Evolutionary conservation across 23 red algal genomes (phyloP).

Genomic region (Gracilaria gracilis): DNA sequence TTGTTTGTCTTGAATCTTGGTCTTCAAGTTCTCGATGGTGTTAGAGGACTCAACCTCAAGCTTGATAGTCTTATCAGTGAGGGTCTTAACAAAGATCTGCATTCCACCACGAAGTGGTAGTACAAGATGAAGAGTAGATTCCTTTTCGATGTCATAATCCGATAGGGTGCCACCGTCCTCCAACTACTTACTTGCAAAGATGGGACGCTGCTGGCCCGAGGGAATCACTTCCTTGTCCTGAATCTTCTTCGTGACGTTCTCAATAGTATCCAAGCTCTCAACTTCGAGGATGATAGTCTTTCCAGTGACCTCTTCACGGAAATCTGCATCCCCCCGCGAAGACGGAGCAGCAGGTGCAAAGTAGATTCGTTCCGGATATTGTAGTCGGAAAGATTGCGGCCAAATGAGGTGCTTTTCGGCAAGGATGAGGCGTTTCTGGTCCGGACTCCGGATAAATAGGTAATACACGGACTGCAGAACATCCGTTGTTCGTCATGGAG

Average conservation of each 20-base stretch:
- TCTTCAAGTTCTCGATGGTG: no score
- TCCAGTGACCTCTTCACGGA: conserved; percentile 92
- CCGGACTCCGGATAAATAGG: no score
- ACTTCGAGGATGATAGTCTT: conserved; percentile 97
- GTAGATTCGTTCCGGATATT: conserved; percentile 98
- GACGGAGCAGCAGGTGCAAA: conserved; percentile 84
- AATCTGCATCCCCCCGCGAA: conserved; percentile 93
- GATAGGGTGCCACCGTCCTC: no score
- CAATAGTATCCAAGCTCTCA: conserved; percentile 94
- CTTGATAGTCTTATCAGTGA: conserved; percentile 95
- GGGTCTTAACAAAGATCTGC: conserved; percentile 97
- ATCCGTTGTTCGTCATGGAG: no score
- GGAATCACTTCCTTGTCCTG: conserved; percentile 94
- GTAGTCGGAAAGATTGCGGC: conserved; percentile 87
- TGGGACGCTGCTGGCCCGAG: conserved; percentile 91
- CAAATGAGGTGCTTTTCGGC: conserved; percentile 75
- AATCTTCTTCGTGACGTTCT: conserved; percentile 64
- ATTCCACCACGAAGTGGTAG: conserved; percentile 80
- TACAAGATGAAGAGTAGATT: conserved; percentile 49
- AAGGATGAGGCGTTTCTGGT: conserved; percentile 90
- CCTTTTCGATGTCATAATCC: not conserved
- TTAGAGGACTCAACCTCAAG: conserved; percentile 84
- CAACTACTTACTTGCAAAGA: conserved; percentile 39
- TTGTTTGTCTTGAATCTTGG: no score
- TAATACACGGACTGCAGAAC: no score